Base-by-base conservation (phyloP, 2,329 filamentous ascomycete species). In the Anisogramma anomala region DNA sequence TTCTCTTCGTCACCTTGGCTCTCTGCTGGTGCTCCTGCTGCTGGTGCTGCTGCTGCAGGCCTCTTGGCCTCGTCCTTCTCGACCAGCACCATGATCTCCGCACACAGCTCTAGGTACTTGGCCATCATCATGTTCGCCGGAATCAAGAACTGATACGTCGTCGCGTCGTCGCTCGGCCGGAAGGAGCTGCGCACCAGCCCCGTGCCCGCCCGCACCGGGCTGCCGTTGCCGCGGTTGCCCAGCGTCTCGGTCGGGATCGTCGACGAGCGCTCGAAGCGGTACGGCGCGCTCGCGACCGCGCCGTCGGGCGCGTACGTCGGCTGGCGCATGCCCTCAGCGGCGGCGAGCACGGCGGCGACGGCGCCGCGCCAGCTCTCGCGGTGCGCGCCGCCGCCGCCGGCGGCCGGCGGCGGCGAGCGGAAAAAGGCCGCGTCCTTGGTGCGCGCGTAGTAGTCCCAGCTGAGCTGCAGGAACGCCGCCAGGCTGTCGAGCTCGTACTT, bases 401-500 rank as follows among this genome's bases (percentile, higher is more conserved):
- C 17, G 11, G 17, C 19, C 2, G 13, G 15, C 31, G 14, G 22
- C n/a, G n/a, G n/a, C n/a, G n/a, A n/a, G n/a, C 15, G 15, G 53
- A 85, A 87, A 33, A 79, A 80, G 41, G 70, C 69, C 2, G 67
- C 72, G 14, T 82, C 83, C 1, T 68, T 66, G 0, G 83, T 86
- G 45, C 74, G 69, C 18, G 72, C 67, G 58, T 82, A 71, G 61
- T 86, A 89, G 50, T 86, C 74, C 45, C 81, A 82, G 1, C 73
- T 73, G 3, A 88, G 66, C 14, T 79, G 74, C 15, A 89, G 67
- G 56, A 89, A 89, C 41, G 82, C 75, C 0, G 83, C 82, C 2
- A 89, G 69, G 5, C 81, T 85, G 61, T 89, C 84, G 26, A 89
- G 72, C 61, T 89, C 84, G 56, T 86, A 89, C 58, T 88, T 89